A percentile compares a stretch with the other conserved stretches of the same genome.
Evolutionary conservation across 2,329 filamentous ascomycete genomes (phyloP).

Genomic region (Fusarium tricinctum): DNA sequence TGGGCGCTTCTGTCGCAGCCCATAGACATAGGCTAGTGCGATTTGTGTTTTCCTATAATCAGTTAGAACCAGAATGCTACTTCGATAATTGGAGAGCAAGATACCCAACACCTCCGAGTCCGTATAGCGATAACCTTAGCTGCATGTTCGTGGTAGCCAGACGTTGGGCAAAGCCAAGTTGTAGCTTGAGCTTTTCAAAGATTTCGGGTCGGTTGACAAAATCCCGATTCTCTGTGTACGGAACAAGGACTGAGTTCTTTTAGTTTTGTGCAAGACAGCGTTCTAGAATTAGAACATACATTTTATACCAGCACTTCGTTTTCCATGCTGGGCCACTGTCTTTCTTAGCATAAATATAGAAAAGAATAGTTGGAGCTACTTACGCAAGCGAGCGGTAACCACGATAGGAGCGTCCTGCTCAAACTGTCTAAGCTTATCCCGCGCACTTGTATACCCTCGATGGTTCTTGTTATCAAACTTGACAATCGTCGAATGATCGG

Average conservation of each 20-base stretch:
- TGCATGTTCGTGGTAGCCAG: background rate
- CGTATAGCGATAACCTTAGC: constrained; percentile 6
- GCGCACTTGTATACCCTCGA: background rate
- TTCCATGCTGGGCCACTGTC: too few species aligned
- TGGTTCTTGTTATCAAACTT: background rate
- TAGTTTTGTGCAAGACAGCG: too few species aligned
- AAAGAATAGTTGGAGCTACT: background rate
- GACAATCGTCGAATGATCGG: background rate
- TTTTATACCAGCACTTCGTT: too few species aligned
- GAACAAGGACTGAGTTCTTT: constrained; percentile 14
- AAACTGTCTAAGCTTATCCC: background rate
- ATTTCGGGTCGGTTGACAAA: constrained; percentile 20
- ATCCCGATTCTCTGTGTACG: constrained; percentile 20
- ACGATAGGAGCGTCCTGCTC: background rate
- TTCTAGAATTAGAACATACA: too few species aligned
- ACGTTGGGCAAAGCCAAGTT: constrained; percentile 1
- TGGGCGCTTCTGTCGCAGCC: constrained; percentile 19
- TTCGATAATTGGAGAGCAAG: too few species aligned
- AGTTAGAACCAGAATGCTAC: background rate
- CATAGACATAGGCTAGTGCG: constrained; percentile 31
- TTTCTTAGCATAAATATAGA: too few species aligned
- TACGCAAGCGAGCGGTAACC: background rate
- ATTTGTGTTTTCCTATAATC: constrained; percentile 27
- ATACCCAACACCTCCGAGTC: constrained; percentile 37
- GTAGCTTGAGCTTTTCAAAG: constrained; percentile 8